These are phyloP conservation scores for Curvularia sp. DNA, from an alignment of 2,329 filamentous ascomycete genomes.

Conservation along the genomic window DNA sequence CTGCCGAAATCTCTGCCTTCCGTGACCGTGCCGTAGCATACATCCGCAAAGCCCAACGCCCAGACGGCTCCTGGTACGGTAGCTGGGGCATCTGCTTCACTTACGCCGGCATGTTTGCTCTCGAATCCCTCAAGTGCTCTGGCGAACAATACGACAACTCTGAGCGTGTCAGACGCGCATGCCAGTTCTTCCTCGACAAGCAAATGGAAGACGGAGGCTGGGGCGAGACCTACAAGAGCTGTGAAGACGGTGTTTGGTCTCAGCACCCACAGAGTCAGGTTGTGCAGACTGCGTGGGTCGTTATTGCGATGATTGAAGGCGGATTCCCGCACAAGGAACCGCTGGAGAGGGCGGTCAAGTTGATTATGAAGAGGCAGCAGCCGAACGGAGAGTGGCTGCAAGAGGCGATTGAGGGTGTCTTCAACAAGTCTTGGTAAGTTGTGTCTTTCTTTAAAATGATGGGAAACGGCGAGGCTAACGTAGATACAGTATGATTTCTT, in stretches of 20 bases:
- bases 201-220: constrained; percentile 92
- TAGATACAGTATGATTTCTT: constrained; percentile 83
- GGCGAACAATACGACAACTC: constrained; percentile 84
- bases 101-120: constrained; percentile 94
- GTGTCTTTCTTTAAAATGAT: not conserved
- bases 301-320: constrained; percentile 80
- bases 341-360: constrained; percentile 74
- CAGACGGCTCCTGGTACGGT: constrained; percentile 96
- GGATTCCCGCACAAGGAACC: constrained; percentile 77
- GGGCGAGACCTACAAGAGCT: constrained; percentile 92
- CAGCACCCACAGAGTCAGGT: constrained; percentile 85
- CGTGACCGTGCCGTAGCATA: constrained; percentile 77
- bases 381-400: constrained; percentile 92
- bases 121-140: constrained; percentile 81
- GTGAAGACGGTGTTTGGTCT: constrained; percentile 76
- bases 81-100: constrained; percentile 99
- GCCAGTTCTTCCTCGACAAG: constrained; percentile 82
- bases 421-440: constrained; percentile 90
- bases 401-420: constrained; percentile 95
- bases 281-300: constrained; percentile 93
- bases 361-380: constrained; percentile 87
- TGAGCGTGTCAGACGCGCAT: constrained; percentile 73
- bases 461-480: constrained; percentile 15
- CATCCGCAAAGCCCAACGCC: constrained; percentile 78
- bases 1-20: constrained; percentile 75